Evolutionary conservation across 495 filamentous ascomycete genomes (phyloP), one percentile per base, ranked within the genome.

Genomic region (Penicillium steckii): DNA sequence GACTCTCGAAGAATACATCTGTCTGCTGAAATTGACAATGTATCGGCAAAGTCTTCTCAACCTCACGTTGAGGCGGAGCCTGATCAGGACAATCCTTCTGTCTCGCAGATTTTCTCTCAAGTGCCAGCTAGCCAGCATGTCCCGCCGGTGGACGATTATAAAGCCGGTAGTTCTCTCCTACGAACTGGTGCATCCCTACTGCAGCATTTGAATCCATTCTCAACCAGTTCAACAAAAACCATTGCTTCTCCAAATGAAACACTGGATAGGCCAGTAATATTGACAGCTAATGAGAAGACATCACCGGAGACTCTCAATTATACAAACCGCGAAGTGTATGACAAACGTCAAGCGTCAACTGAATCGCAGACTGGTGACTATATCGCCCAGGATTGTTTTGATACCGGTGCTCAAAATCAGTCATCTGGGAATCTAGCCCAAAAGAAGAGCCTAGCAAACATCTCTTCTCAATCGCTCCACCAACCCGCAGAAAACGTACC

Each of bases 91-190:
- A 44, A 27, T 9, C 17, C 27, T 6, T 29, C 3, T 23, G 30
- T 17, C 21, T 57, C 60, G 13, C 51, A 44, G n/a, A 19, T 66
- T 1, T 54, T 45, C 19, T 61, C 63, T 8, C 61, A 62, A 18
- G 22, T 47, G 2, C 46, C 40, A 1, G 8, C 33, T 13, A 21
- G 43, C 17, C 32, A 52, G n/a, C 19, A 53, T 13, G 29, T 22
- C 45, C 3, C 2, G 3, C 2, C 3, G 17, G 23, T 51, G 12
- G 3, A 23, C 15, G 33, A 21, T 19, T 10, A 9, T 7, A 33
- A 37, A 8, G 8, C 17, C 5, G 35, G 22, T 18, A 44, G 45
- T 4, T 26, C 46, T 35, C 25, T 47, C 19, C 42, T 24, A 27
- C 26, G 21, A 41, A 41, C 38, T 5, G 38, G 38, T 4, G 19